Percentiles rank a stretch among this genome's conserved stretches.
Evolutionary conservation across 495 filamentous ascomycete species (phyloP).

Genomic region (Trypethelium eluteriae): DNA sequence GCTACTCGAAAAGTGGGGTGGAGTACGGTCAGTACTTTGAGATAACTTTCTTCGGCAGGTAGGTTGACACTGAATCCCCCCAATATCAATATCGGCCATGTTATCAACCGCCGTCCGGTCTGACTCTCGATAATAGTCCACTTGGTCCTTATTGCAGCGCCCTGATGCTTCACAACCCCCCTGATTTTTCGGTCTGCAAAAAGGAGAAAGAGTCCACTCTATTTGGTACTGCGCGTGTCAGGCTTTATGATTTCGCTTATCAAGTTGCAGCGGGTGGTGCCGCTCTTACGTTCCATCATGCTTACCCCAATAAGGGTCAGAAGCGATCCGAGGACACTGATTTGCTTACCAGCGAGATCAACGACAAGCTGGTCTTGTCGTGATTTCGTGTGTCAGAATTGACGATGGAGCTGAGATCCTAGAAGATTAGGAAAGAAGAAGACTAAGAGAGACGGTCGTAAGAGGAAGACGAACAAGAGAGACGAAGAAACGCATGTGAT

Average conservation of each 20-base stretch:
- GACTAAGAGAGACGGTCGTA: conserved; percentile 1
- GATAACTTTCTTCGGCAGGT: not conserved
- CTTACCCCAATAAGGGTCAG: conserved; percentile 1
- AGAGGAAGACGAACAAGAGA: not conserved
- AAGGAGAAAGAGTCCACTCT: not conserved
- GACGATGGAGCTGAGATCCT: not conserved
- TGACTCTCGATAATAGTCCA: conserved; percentile 1
- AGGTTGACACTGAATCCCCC: not conserved
- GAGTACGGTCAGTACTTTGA: conserved; percentile 1
- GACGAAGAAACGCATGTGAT: not conserved
- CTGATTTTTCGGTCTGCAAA: not conserved
- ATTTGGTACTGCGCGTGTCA: not conserved
- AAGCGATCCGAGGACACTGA: not conserved
- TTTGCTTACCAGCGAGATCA: conserved; percentile 1
- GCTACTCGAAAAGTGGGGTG: not conserved
- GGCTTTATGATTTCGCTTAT: not conserved
- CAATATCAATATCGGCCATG: not conserved
- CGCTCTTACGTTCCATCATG: not conserved
- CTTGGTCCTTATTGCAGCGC: not conserved
- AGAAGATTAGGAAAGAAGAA: conserved; percentile 1
- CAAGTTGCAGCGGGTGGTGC: not conserved
- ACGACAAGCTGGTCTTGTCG: not conserved
- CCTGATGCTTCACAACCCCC: not conserved
- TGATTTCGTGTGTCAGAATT: conserved; percentile 1
- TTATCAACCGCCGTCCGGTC: not conserved